Evolutionary conservation across 1,284 basidiomycete genomes (phyloP).

Genomic region (Pseudozyma flocculosa): DNA sequence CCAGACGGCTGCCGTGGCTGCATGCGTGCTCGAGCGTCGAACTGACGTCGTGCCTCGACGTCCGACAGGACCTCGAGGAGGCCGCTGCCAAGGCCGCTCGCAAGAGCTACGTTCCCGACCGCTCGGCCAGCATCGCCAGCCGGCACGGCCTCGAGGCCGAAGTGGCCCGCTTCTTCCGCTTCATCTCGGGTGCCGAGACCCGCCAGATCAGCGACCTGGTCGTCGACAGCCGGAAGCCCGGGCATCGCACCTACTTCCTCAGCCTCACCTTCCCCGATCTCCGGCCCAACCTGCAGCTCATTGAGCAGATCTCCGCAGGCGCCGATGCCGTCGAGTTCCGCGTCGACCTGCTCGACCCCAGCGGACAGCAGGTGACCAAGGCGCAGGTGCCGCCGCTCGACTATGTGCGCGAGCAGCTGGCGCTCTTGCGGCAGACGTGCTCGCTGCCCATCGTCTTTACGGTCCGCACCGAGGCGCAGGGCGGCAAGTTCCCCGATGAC

Average conservation of each 20-base stretch:
- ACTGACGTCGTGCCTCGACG: constrained; percentile 70
- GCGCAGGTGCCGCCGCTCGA: constrained; percentile 69
- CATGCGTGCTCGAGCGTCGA: constrained; percentile 79
- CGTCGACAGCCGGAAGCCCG: constrained; percentile 13
- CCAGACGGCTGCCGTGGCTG: constrained; percentile 83
- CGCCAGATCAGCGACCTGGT: constrained; percentile 68
- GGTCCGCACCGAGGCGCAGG: constrained; percentile 82
- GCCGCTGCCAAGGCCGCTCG: constrained; percentile 19
- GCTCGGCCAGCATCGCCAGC: constrained; percentile 46
- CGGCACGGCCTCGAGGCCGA: constrained; percentile 52
- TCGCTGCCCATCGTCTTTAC: constrained; percentile 88
- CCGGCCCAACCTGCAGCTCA: constrained; percentile 68
- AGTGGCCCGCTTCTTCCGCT: constrained; percentile 76
- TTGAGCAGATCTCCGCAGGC: constrained; percentile 76
- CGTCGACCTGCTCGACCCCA: constrained; percentile 78
- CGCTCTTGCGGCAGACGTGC: constrained; percentile 74
- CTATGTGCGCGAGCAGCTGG: constrained; percentile 81
- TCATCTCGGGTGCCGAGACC: constrained; percentile 74
- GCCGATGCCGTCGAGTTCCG: constrained; percentile 90
- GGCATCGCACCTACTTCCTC: constrained; percentile 75
- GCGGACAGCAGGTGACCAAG: constrained; percentile 55
- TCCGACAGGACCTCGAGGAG: constrained; percentile 14
- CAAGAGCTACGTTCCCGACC: constrained; percentile 22
- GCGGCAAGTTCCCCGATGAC: constrained; percentile 84
- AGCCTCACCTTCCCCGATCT: constrained; percentile 89